A percentile compares a stretch with the other conserved stretches of the same genome.
Conservation (phyloP, 352 stramenopile genomes). For the Phytophthora sojae region DNA sequence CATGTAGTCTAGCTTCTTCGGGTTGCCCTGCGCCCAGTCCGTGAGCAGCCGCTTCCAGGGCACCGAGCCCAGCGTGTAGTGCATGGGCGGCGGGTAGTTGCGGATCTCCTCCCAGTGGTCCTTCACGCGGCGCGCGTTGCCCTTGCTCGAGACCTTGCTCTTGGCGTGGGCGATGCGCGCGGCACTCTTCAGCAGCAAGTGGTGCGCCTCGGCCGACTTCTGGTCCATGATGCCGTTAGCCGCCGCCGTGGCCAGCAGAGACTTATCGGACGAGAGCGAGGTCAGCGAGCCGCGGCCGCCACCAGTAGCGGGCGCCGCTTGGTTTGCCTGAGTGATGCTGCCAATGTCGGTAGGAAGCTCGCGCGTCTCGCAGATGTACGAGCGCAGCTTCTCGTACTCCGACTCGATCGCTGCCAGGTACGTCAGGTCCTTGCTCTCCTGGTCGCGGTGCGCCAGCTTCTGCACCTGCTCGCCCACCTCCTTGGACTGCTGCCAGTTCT, state of each 20-base stretch:
- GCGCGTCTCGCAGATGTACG: slow-evolving; percentile 81
- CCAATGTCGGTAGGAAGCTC: slow-evolving; percentile 77
- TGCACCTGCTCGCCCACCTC: slow-evolving; percentile 90
- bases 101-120: slow-evolving; percentile 92
- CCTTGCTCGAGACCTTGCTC: slow-evolving; percentile 76
- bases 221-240: slow-evolving; percentile 56
- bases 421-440: slow-evolving; percentile 87
- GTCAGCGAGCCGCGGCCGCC: slow-evolving; percentile 38
- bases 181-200: slow-evolving; percentile 79
- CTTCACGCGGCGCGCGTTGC: slow-evolving; percentile 83
- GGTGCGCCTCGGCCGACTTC: slow-evolving; percentile 66
- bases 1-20: slow-evolving; percentile 93
- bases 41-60: slow-evolving; percentile 88
- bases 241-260: slow-evolving; percentile 39
- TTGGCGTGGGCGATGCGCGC: slow-evolving; percentile 69
- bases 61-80: slow-evolving; percentile 85
- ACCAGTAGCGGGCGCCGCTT: slow-evolving; percentile 12
- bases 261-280: slow-evolving; percentile 52
- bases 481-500: slow-evolving; percentile 89
- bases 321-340: slow-evolving; percentile 45
- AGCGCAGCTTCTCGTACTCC: slow-evolving; percentile 86
- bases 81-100: slow-evolving; percentile 83
- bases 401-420: slow-evolving; percentile 81
- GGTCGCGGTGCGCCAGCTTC: slow-evolving; percentile 85
- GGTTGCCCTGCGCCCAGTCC: slow-evolving; percentile 89